Conservation (phyloP, 2,329 filamentous ascomycete species). For the Aspergillus quadricinctus region DNA sequence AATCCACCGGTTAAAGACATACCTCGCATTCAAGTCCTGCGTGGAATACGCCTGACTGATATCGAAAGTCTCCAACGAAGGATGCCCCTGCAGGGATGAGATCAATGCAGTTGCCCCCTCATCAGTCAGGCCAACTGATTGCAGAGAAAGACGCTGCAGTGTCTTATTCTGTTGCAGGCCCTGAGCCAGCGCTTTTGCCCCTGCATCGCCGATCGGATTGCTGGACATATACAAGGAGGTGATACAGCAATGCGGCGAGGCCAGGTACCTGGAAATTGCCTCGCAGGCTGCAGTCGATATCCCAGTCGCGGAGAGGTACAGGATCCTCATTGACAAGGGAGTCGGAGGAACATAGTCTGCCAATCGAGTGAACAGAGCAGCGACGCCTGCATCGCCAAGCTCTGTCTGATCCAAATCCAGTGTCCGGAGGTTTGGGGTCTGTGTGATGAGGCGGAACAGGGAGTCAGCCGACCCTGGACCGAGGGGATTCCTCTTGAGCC, state of each 20-base stretch:
- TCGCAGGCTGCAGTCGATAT: not conserved
- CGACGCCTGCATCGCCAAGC: not conserved
- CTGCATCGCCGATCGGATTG: not conserved
- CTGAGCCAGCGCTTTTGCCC: not conserved
- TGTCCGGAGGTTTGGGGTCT: not conserved
- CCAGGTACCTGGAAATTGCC: not conserved
- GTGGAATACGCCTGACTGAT: not conserved
- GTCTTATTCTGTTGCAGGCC: not conserved
- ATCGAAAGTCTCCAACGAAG: not conserved
- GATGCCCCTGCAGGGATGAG: not conserved
- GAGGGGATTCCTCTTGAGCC: not conserved
- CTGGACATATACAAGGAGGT: not conserved
- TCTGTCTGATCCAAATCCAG: not conserved
- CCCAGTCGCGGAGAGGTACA: not conserved
- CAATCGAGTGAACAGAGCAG: not conserved
- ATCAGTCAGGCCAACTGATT: not conserved
- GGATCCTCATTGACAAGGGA: not conserved
- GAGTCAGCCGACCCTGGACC: not conserved
- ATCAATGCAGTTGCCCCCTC: not conserved
- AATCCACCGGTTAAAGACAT: not conserved
- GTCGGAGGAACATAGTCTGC: not conserved
- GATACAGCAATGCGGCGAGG: not conserved
- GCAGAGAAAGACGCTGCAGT: not conserved
- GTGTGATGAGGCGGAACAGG: not conserved
- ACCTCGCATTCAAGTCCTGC: not conserved